Conservation (phyloP, 2,329 filamentous ascomycete genomes). For the Zymoseptoria pseudotritici region DNA sequence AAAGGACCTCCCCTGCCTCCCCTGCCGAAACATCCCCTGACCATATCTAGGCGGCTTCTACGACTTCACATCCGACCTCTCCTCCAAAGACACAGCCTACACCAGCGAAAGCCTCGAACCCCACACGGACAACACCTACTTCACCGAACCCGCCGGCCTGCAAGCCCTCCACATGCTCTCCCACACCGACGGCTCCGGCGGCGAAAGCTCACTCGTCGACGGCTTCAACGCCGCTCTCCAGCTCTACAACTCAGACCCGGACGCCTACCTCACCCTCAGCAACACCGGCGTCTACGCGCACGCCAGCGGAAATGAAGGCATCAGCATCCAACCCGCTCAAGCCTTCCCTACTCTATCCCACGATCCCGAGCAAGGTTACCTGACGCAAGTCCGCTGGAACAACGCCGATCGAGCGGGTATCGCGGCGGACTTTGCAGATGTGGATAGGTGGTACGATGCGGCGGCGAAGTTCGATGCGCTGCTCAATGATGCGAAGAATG, state of each 20-base stretch:
- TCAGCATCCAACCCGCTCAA: conserved; percentile 66
- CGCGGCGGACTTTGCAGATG: conserved; percentile 42
- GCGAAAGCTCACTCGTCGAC: conserved; percentile 75
- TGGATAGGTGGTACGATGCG: conserved; percentile 66
- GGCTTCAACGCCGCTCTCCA: conserved; percentile 66
- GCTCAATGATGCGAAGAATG: conserved; percentile 54
- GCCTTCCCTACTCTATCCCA: conserved; percentile 66
- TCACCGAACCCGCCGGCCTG: conserved; percentile 81
- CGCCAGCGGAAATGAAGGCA: conserved; percentile 78
- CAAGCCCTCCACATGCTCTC: conserved; percentile 91
- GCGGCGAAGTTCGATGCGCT: conserved; percentile 65
- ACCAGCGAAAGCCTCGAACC: conserved; percentile 74
- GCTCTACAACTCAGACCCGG: conserved; percentile 48
- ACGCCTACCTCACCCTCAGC: conserved; percentile 52
- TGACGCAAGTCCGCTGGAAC: conserved; percentile 80
- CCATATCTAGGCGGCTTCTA: conserved; percentile 53
- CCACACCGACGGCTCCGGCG: conserved; percentile 63
- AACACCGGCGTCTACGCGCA: conserved; percentile 62
- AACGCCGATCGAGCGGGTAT: conserved; percentile 76
- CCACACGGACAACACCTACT: conserved; percentile 95
- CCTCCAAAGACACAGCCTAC: conserved; percentile 63
- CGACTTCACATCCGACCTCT: conserved; percentile 85
- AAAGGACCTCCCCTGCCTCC: no score
- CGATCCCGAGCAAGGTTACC: conserved; percentile 35
- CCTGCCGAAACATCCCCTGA: background rate